These are phyloP conservation scores for Yamadazyma akitaensis DNA, from an alignment of 805 yeast species.

Conservation along the genomic window DNA sequence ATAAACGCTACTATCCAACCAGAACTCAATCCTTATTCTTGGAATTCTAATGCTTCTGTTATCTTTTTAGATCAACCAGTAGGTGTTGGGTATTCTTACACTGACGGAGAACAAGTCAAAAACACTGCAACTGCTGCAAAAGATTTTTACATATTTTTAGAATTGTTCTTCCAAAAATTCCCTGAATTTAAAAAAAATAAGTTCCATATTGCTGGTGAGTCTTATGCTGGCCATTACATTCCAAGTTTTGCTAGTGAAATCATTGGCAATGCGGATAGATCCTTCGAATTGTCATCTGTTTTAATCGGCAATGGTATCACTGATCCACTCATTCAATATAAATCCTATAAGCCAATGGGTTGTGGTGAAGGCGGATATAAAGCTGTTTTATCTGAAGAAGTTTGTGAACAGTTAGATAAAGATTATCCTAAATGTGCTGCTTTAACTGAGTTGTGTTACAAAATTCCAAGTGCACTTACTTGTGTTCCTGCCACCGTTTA, in stretches of 20 bases:
- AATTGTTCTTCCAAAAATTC: constrained; percentile 78
- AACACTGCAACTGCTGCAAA: constrained; percentile 79
- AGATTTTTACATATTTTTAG: constrained; percentile 83
- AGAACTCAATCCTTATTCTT: constrained; percentile 75
- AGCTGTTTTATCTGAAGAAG: constrained; percentile 31
- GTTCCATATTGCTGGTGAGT: constrained; percentile 91
- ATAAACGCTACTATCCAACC: constrained; percentile 67
- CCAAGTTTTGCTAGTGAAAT: constrained; percentile 87
- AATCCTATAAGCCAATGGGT: constrained; percentile 42
- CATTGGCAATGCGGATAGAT: constrained; percentile 56
- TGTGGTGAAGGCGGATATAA: constrained; percentile 44
- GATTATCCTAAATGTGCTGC: constrained; percentile 34
- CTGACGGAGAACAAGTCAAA: constrained; percentile 55
- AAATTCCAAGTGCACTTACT: constrained; percentile 28
- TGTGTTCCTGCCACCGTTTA: constrained; percentile 39
- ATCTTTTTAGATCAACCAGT: constrained; percentile 94
- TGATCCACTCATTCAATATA: constrained; percentile 40
- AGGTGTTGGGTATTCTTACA: constrained; percentile 86
- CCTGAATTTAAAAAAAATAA: constrained; percentile 59
- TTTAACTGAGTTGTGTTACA: constrained; percentile 30
- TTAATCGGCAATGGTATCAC: constrained; percentile 46
- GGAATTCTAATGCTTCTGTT: constrained; percentile 90
- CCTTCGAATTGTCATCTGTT: constrained; percentile 36
- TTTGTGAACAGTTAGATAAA: constrained; percentile 33
- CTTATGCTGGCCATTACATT: constrained; percentile 92